Evolutionary conservation across 306 rosid genomes (phyloP), one percentile per base, ranked within the genome.

Genomic region (Sindora glabra): DNA sequence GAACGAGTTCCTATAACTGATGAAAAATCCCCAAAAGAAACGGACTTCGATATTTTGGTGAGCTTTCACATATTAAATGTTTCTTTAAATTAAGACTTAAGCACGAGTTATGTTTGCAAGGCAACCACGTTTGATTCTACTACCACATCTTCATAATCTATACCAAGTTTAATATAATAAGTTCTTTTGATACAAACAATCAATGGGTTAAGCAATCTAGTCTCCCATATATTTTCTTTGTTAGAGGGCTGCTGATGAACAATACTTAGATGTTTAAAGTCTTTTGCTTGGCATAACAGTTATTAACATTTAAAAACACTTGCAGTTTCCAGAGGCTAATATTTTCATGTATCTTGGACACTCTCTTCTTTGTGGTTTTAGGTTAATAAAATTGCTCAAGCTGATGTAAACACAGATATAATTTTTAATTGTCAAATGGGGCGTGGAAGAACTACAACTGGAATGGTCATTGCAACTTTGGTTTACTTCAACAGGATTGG

Each of bases 341-440:
- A 48, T 23, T 33, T 73, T 69, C 25, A 39, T 46, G 50, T 24
- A 48, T 47, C 69, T 70, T 74, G 65, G 21, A 65, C 34, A 51
- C 65, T 50, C n/a, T n/a, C 14, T 48, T 69, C 64, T 59, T 69
- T 62, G 69, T 81, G 63, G 68, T 64, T 77, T 74, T 54, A 89
- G 97, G 97, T 89, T 58, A 80, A 67, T 65, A 86, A 81, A 86
- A 79, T 89, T 79, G 79, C 91, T 71, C 82, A 77, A 77, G 87
- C 82, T 58, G 83, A 81, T 62, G 75, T 86, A 65, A 83, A 79
- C 38, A 82, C 89, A 36, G 83, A 83, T 66, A 77, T 89, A 65
- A 86, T 89, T 65, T 89, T 89, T 73, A 89, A 89, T 74, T 89
- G 97, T 75, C 97, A 89, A 89, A 89, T 89, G 97, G 97, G 97